Percentiles rank a stretch among this genome's conserved stretches.
Evolutionary conservation across 1,139 yeast genomes (phyloP).

Genomic region (Pichia sp.): DNA sequence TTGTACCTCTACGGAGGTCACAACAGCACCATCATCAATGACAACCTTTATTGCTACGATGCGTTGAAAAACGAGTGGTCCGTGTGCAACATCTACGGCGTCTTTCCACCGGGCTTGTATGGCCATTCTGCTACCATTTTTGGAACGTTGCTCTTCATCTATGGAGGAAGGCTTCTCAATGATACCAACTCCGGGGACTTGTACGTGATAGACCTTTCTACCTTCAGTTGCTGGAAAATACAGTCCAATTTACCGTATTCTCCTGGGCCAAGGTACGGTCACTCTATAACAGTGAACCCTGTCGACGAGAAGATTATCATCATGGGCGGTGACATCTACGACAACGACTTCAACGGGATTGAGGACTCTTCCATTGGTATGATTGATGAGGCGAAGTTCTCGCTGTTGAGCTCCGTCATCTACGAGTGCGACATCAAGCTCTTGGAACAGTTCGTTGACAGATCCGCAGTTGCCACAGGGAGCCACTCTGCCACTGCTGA

Average conservation of each 20-base stretch:
- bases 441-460: slow-evolving; percentile 32
- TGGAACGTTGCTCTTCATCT: slow-evolving; percentile 74
- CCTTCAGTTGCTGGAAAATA: slow-evolving; percentile 48
- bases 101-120: slow-evolving; percentile 77
- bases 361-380: slow-evolving; percentile 36
- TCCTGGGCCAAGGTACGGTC: slow-evolving; percentile 94
- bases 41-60: slow-evolving; percentile 81
- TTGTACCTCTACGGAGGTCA: slow-evolving; percentile 88
- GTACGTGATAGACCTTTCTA: slow-evolving; percentile 71
- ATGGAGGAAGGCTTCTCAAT: slow-evolving; percentile 83
- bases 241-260: slow-evolving; percentile 39
- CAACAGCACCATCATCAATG: slow-evolving; percentile 68
- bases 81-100: slow-evolving; percentile 44
- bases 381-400: slow-evolving; percentile 46
- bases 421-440: slow-evolving; percentile 54
- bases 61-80: slow-evolving; percentile 68
- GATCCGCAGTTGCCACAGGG: neutral
- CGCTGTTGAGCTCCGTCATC: slow-evolving; percentile 51
- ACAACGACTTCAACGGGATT: slow-evolving; percentile 34
- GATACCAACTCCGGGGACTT: slow-evolving; percentile 69
- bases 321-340: slow-evolving; percentile 82
- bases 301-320: slow-evolving; percentile 66
- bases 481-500: neutral
- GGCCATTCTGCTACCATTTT: slow-evolving; percentile 86
- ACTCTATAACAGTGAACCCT: slow-evolving; percentile 71